Conservation (phyloP, 257 asterid species). For the Plantago major region DNA sequence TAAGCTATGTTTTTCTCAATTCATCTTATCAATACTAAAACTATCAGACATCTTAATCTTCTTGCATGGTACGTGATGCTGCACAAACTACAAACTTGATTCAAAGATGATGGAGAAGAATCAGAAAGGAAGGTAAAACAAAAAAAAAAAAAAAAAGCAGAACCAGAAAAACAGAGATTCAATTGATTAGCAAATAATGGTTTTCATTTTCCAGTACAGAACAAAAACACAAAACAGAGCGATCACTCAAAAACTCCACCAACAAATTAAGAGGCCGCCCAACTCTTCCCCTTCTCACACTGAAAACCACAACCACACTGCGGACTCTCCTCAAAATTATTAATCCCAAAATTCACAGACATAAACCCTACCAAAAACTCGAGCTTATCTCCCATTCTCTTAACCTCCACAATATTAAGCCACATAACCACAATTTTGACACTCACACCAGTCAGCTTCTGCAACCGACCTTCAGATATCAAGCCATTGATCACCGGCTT, state of each 20-base stretch:
- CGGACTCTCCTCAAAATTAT: constrained; percentile 59
- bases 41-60: not conserved
- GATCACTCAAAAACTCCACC: too few species aligned
- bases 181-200: too few species aligned
- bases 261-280: constrained; percentile 4
- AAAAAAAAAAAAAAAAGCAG: too few species aligned
- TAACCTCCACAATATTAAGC: constrained; percentile 60
- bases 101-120: too few species aligned
- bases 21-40: too few species aligned
- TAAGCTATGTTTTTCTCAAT: too few species aligned
- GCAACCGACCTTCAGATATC: constrained; percentile 34
- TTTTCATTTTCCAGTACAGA: too few species aligned
- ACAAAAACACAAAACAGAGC: too few species aligned
- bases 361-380: constrained; percentile 65
- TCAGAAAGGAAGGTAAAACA: too few species aligned
- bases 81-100: not conserved
- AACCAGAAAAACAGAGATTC: too few species aligned
- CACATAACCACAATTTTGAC: constrained; percentile 61
- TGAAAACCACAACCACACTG: constrained; percentile 83
- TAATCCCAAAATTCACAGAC: constrained; percentile 54
- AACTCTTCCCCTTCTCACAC: constrained; percentile 19
- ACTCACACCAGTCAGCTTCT: constrained; percentile 52
- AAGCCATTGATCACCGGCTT: constrained; percentile 54
- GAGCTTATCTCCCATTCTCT: constrained; percentile 31
- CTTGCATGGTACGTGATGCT: not conserved